Percentiles rank a stretch among this genome's conserved stretches.
Conservation (phyloP, 495 filamentous ascomycete genomes). For the Jackrogersella minutella region DNA sequence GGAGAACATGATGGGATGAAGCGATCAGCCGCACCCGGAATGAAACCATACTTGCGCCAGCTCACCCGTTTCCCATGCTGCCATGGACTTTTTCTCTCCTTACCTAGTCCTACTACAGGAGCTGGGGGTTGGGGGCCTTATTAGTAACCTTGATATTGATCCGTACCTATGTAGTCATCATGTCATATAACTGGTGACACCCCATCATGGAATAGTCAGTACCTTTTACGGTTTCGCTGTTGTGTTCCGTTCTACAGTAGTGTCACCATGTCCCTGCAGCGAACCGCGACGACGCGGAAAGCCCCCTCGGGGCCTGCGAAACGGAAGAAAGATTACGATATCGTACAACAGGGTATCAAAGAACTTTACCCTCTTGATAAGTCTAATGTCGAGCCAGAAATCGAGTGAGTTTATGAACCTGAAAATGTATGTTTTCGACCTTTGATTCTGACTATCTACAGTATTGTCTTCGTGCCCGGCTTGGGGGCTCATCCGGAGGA, state of each 20-base stretch:
- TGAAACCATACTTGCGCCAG: constrained; percentile 17
- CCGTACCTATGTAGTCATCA: neutral
- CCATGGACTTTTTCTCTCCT: constrained; percentile 15
- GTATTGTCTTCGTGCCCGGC: constrained; percentile 70
- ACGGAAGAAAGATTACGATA: constrained; percentile 43
- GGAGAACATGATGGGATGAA: neutral
- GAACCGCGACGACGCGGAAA: constrained; percentile 43
- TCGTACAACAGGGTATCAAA: constrained; percentile 43
- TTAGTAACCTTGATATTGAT: neutral
- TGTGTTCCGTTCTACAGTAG: neutral
- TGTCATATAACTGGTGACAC: constrained; percentile 25
- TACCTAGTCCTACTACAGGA: neutral
- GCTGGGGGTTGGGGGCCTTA: constrained; percentile 14
- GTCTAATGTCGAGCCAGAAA: constrained; percentile 34
- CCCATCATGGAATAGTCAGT: neutral
- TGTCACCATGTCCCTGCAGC: constrained; percentile 42
- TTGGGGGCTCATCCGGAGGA: constrained; percentile 68
- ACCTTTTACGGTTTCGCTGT: constrained; percentile 3
- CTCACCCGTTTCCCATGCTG: constrained; percentile 1
- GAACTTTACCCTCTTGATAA: constrained; percentile 45
- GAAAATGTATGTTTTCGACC: neutral
- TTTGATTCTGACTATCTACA: constrained; percentile 18
- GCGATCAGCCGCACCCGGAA: constrained; percentile 34
- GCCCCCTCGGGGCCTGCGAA: constrained; percentile 36
- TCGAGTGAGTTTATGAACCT: constrained; percentile 39